A percentile compares a stretch with the other conserved stretches of the same genome.
These are phyloP conservation scores for Hirsutella minnesotensis DNA, from an alignment of 2,329 filamentous ascomycete species.

Conservation along the genomic window DNA sequence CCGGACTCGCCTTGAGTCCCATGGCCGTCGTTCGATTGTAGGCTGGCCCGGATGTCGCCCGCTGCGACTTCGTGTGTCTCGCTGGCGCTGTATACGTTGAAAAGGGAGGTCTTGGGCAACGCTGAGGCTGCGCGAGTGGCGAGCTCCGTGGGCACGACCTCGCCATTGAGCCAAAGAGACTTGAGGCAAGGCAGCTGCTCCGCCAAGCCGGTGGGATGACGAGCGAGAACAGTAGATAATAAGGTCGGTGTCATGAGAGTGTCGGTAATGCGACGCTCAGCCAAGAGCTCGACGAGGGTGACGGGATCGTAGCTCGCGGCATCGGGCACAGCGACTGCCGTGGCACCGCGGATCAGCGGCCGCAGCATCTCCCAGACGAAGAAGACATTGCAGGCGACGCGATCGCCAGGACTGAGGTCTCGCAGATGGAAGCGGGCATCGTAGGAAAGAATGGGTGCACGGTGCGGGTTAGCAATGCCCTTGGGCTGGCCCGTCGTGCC, in stretches of 20 bases:
- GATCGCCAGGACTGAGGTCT: conserved; percentile 58
- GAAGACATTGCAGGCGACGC: conserved; percentile 81
- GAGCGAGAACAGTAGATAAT: conserved; percentile 59
- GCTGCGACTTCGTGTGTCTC: conserved; percentile 74
- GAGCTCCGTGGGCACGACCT: conserved; percentile 70
- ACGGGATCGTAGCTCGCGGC: conserved; percentile 67
- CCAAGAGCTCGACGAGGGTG: conserved; percentile 59
- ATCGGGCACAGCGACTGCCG: conserved; percentile 64
- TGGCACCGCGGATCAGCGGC: conserved; percentile 63
- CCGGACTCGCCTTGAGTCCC: conserved; percentile 19
- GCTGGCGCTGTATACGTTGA: conserved; percentile 75
- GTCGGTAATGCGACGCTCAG: conserved; percentile 57
- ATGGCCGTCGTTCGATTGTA: conserved; percentile 29
- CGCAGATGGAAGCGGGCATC: conserved; percentile 58
- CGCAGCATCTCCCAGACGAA: conserved; percentile 79
- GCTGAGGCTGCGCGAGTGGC: conserved; percentile 55
- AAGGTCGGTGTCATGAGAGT: conserved; percentile 77
- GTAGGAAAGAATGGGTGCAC: conserved; percentile 63
- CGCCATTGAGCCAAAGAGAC: conserved; percentile 70
- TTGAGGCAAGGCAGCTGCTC: conserved; percentile 52
- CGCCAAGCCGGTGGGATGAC: conserved; percentile 50
- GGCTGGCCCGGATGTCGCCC: conserved; percentile 59
- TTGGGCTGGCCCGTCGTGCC: conserved; percentile 72
- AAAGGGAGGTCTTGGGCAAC: conserved; percentile 55
- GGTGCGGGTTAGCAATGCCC: conserved; percentile 69